phyloP scores from a whole-genome alignment of 192 early-diverging fungal genomes.

The Podila clonocystis region DNA sequence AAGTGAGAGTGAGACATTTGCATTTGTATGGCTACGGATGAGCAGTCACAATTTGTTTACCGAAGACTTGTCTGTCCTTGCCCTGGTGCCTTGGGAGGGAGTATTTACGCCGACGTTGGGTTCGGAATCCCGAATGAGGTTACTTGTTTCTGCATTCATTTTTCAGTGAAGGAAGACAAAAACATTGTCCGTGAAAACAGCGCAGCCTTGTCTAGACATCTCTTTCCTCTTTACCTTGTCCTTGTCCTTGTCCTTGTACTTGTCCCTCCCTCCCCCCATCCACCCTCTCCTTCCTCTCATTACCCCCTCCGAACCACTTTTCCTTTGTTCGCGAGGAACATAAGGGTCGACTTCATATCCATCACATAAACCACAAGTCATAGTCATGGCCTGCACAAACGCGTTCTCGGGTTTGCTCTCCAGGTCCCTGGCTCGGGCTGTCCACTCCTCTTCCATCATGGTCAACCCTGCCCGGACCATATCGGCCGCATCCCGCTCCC shows the following conservation, averaged over 20 bases:
- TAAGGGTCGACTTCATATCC: neutral
- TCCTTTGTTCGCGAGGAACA: neutral
- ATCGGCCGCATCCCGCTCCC: constrained; percentile 1
- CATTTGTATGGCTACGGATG: no score
- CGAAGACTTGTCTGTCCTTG: no score
- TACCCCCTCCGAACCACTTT: neutral
- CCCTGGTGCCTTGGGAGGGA: no score
- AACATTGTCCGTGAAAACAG: neutral
- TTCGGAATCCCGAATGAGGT: no score
- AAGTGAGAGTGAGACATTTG: neutral
- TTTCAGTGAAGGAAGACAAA: no score
- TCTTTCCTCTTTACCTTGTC: neutral
- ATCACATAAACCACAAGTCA: neutral
- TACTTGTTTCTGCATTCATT: no score
- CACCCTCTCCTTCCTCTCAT: neutral
- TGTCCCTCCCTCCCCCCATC: no score
- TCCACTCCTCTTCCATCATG: constrained; percentile 14
- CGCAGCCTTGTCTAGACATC: neutral
- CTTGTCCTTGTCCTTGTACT: constrained; percentile 1
- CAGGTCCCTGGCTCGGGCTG: constrained; percentile 31
- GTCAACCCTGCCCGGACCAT: neutral
- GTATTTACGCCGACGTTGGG: no score
- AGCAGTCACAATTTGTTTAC: no score
- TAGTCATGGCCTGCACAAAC: constrained; percentile 43
- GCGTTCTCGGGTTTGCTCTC: constrained; percentile 34